Base-by-base conservation (phyloP, 768 basidiomycete species). In the Rhizopogon rudus region DNA sequence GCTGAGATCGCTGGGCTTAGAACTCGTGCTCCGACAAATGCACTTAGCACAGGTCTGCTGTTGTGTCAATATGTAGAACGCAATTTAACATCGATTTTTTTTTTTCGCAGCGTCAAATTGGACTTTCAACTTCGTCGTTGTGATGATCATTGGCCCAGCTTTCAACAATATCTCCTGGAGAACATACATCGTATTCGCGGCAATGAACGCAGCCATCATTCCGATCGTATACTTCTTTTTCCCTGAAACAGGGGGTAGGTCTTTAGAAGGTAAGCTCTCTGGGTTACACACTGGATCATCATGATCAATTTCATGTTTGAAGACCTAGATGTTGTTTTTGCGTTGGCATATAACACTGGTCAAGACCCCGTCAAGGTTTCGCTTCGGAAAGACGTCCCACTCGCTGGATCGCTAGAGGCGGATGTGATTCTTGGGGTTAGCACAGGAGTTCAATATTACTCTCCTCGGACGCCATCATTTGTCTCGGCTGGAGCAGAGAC, bases 251-350 rank as follows among this genome's bases (percentile, higher is more conserved):
- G 55, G 55, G 3, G 57, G 57, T 3, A 33, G 57, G n/a, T 58
- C 57, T 12, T 44, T 58, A 17, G 57, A 58, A 51, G 57, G 57
- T 52, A 6, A 12, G 39, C 12, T 16, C 25, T 14, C 13, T 37
- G 4, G 10, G 7, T 49, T 13, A 35, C 12, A 17, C 35, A 2
- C 7, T 5, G 17, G 33, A 0, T 12, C 7, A 37, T 49, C 14
- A 13, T 49, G 20, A n/a, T 20, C 35, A 6, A 49, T 49, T 49
- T 1, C 9, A 22, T 9, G 8, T 2, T 35, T 14, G 14, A 49
- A 72, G 71, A 80, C 45, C 48, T 49, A 33, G 71, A 72, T 50
- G 67, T 72, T 40, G 58, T 72, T 9, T 71, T 72, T 58, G 71
- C 70, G 9, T 53, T 72, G 6, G 71, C 71, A 1, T 61, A 72